Evolutionary conservation across 306 rosid species (phyloP), one percentile per base, ranked within the genome.

Genomic region (Cotoneaster glaucophyllus): DNA sequence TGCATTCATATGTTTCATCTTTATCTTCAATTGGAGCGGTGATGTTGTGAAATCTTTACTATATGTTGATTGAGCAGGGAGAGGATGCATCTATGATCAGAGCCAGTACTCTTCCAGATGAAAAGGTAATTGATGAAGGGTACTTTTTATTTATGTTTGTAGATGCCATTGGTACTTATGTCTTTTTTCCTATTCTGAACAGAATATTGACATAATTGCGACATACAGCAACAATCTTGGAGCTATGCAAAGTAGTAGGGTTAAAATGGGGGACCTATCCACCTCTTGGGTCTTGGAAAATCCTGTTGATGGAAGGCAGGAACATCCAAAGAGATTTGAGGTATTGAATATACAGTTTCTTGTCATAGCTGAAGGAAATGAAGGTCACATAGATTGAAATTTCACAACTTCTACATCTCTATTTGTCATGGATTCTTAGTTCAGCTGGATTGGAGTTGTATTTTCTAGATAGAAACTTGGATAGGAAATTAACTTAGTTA

Each of bases 261-360:
- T 95, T 84, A 95, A 88, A 85, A 73, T 86, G 90, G 88, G 86
- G 64, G 91, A 87, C 75, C 75, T 95, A 28, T 95, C 98, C 45
- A 86, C 92, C 78, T 95, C 98, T 32, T 95, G 98, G 98, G 86
- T 90, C 43, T 85, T 91, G 93, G 96, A 95, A 86, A 89, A 89
- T 76, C 91, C 95, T 67, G 71, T 45, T 78, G 80, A 83, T 81
- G 87, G 78, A 48, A 81, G 74, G 74, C 77, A 70, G 74, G 88
- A 75, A 21, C 87, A 73, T 80, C 85, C 87, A 77, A 79, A 69
- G 84, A 85, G 65, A 77, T 80, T 89, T 52, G 84, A 85, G 97
- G 97, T 95, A 87, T 75, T 52, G 67, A 14, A 58, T 73, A 75
- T 77, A 67, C 25, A 44, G 67, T 62, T 25, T 43, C 67, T 0